phyloP scores from a whole-genome alignment of 371 early-diverging fungal genomes.

The Choanephora cucurbitarum region DNA sequence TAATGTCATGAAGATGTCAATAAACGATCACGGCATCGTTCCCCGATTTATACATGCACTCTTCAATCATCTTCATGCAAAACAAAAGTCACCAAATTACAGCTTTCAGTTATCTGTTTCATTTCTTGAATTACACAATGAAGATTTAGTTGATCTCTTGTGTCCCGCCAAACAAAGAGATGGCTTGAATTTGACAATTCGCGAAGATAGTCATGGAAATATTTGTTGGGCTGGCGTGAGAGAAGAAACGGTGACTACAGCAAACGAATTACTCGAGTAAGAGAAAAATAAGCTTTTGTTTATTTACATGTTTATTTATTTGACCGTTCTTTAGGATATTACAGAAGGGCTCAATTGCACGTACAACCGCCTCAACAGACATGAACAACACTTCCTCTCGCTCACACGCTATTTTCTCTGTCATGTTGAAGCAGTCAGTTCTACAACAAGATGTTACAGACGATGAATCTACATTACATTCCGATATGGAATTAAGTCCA shows the following conservation, averaged over 20 bases:
- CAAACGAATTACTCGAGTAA: conserved; percentile 72
- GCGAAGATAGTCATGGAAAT: conserved; percentile 91
- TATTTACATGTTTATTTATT: background rate
- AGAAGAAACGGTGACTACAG: conserved; percentile 71
- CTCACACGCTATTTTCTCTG: conserved; percentile 97
- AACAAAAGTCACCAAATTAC: conserved; percentile 36
- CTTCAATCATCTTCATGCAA: conserved; percentile 47
- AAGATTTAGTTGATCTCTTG: conserved; percentile 86
- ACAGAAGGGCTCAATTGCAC: conserved; percentile 72
- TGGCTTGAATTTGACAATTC: conserved; percentile 65
- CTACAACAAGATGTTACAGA: conserved; percentile 34
- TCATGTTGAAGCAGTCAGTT: conserved; percentile 58
- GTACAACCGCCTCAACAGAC: conserved; percentile 94
- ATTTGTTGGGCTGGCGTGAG: conserved; percentile 87
- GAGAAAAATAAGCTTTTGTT: conserved; percentile 30
- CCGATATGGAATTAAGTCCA: conserved; percentile 1
- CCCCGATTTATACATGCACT: conserved; percentile 81
- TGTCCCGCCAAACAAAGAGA: conserved; percentile 68
- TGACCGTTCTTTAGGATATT: conserved; percentile 36
- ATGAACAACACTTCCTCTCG: conserved; percentile 96
- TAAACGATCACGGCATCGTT: conserved; percentile 70
- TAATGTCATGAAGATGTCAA: conserved; percentile 19
- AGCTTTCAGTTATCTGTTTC: conserved; percentile 66
- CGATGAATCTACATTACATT: conserved; percentile 4
- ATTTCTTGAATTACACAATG: conserved; percentile 96